Evolutionary conservation across 2,329 filamentous ascomycete species (phyloP).

Genomic region (Botrytis pseudocinerea): DNA sequence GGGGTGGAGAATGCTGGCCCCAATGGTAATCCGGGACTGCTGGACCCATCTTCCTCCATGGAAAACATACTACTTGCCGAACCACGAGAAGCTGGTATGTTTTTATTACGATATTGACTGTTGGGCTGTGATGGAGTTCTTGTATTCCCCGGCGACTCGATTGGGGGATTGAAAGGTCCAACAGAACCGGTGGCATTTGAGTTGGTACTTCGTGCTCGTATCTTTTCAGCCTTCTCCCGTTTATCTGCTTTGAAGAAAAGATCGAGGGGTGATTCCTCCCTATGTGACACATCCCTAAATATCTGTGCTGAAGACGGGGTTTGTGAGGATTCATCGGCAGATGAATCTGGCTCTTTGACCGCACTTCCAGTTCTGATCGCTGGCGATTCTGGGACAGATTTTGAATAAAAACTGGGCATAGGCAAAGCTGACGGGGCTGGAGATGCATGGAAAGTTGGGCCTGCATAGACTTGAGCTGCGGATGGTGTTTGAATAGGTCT

Average conservation of each 20-base stretch:
- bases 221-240: constrained; percentile 75
- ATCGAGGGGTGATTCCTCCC: constrained; percentile 77
- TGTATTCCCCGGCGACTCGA: constrained; percentile 44
- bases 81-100: constrained; percentile 47
- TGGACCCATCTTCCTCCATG: constrained; percentile 65
- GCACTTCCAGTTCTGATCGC: constrained; percentile 47
- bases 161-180: constrained; percentile 55
- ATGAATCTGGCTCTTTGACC: constrained; percentile 44
- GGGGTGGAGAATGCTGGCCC: constrained; percentile 70
- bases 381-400: constrained; percentile 68
- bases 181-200: constrained; percentile 48
- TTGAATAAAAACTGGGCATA: constrained; percentile 84
- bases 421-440: constrained; percentile 88
- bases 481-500: constrained; percentile 48
- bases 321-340: constrained; percentile 43
- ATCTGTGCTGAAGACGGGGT: constrained; percentile 50
- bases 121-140: constrained; percentile 37
- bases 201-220: constrained; percentile 57
- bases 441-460: constrained; percentile 91
- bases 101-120: constrained; percentile 42
- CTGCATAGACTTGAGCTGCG: constrained; percentile 63
- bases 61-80: constrained; percentile 60
- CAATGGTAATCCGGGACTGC: constrained; percentile 53
- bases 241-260: constrained; percentile 87
- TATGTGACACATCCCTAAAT: constrained; percentile 54